Percentiles rank a stretch among this genome's conserved stretches.
Conservation (phyloP, 306 rosid species). For the barrel medic (Medicago truncatula) region MtrunA17r5.0-ANR NC_053042.1:36234001-36234500, state of each 20-base stretch:
- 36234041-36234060: slow-evolving; percentile 39
- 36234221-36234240: slow-evolving; percentile 27
- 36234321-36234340: slow-evolving; percentile 45
- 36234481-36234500: slow-evolving; percentile 63
- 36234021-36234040: slow-evolving; percentile 43
- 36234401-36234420: slow-evolving; percentile 25
- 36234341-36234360: slow-evolving; percentile 27
- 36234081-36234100: slow-evolving; percentile 77
- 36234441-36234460: slow-evolving; percentile 45
- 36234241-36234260: slow-evolving; percentile 29
- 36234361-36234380: slow-evolving; percentile 26
- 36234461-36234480: slow-evolving; percentile 22
- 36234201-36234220: slow-evolving; percentile 26
- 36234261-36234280: slow-evolving; percentile 33
- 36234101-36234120: slow-evolving; percentile 70
- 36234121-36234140: slow-evolving; percentile 63
- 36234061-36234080: slow-evolving; percentile 42
- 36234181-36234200: slow-evolving; percentile 26
- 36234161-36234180: slow-evolving; percentile 23
- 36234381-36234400: slow-evolving; percentile 29
- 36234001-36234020: slow-evolving; percentile 59
- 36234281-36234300: slow-evolving; percentile 50
- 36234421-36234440: slow-evolving; percentile 25
- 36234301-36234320: slow-evolving; percentile 63
- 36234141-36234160: slow-evolving; percentile 42